Evolutionary conservation across 176 grass and related monocot species (phyloP).

Genomic region (Oryza coarctata): DNA sequence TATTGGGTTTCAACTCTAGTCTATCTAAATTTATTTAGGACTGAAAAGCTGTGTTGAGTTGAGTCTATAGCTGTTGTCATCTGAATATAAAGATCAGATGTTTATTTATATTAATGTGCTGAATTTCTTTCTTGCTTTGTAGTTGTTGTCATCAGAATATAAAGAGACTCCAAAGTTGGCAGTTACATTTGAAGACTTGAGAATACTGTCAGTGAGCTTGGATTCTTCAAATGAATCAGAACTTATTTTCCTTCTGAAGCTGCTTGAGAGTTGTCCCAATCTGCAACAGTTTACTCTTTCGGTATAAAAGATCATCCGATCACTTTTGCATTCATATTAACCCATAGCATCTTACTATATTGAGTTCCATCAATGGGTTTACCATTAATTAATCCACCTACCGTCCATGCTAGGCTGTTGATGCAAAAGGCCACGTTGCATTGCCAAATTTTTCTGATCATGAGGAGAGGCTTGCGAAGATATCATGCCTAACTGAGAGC

Average conservation of each 20-base stretch:
- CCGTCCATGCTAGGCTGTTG: constrained; percentile 33
- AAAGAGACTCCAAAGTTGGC: constrained; percentile 28
- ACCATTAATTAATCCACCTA: background rate
- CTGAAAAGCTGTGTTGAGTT: no score
- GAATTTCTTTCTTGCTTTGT: constrained; percentile 1
- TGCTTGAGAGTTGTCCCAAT: constrained; percentile 47
- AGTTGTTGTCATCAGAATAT: constrained; percentile 41
- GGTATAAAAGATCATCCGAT: constrained; percentile 20
- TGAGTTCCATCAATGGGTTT: background rate
- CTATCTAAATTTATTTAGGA: no score
- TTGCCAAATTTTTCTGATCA: background rate
- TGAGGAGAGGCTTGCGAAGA: constrained; percentile 24
- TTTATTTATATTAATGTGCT: no score
- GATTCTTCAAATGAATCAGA: constrained; percentile 21
- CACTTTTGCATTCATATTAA: constrained; percentile 12
- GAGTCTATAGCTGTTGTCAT: no score
- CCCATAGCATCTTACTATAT: background rate
- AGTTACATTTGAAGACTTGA: constrained; percentile 39
- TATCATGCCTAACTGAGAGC: constrained; percentile 32
- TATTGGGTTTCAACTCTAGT: no score
- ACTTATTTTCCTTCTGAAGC: constrained; percentile 35
- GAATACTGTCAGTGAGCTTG: constrained; percentile 39
- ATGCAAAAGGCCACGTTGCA: background rate
- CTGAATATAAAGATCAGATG: no score
- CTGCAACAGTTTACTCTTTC: constrained; percentile 35